A percentile compares a stretch with the other conserved stretches of the same genome.
phyloP scores from a whole-genome alignment of 257 asterid species.

The Salvia miltiorrhiza region DNA sequence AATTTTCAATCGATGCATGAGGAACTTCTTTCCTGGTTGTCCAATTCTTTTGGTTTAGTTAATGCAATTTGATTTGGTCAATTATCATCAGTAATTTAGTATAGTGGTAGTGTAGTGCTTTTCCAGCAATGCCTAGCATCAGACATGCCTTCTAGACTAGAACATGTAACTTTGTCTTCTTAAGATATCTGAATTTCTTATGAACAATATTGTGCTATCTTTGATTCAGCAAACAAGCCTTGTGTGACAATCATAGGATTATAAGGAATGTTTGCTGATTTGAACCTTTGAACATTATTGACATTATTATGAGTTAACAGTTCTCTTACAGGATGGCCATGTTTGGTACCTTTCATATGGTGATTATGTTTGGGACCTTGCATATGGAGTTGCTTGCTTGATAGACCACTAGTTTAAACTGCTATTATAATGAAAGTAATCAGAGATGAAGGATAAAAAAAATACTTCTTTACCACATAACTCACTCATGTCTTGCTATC shows the following conservation, averaged over 20 bases:
- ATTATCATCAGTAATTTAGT: neutral
- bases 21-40: neutral
- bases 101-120: neutral
- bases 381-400: neutral
- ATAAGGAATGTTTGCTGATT: neutral
- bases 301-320: neutral
- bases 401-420: neutral
- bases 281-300: neutral
- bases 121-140: neutral
- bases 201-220: neutral
- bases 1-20: neutral
- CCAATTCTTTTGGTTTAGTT: neutral
- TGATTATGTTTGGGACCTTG: too few species aligned
- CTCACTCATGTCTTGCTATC: too few species aligned
- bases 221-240: conserved; percentile 6
- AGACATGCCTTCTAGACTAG: neutral
- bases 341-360: too few species aligned
- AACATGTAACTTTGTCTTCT: neutral
- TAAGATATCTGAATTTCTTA: neutral
- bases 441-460: too few species aligned
- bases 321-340: neutral
- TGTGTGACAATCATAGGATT: neutral
- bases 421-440: too few species aligned
- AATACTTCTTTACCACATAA: too few species aligned
- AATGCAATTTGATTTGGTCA: neutral